Evolutionary conservation across 768 basidiomycete species (phyloP).

Genomic region (Termitomyces eurrhizus): DNA sequence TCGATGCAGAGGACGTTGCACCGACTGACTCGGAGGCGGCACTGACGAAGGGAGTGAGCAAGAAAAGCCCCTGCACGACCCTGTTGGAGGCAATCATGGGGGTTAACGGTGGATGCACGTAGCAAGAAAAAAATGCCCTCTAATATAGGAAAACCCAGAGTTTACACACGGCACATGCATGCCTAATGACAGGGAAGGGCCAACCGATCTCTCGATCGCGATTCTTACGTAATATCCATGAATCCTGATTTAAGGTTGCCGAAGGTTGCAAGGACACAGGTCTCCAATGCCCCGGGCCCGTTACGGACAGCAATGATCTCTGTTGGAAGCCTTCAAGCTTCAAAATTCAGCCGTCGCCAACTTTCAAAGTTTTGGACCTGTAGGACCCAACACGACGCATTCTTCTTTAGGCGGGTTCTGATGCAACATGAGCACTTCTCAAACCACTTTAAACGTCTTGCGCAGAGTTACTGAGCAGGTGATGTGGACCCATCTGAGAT

Average conservation of each 20-base stretch:
- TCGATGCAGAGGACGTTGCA: background rate
- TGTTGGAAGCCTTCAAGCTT: background rate
- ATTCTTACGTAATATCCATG: slow-evolving; percentile 5
- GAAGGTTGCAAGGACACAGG: background rate
- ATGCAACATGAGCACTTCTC: background rate
- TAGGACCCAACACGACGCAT: background rate
- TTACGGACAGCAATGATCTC: background rate
- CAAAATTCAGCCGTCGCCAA: background rate
- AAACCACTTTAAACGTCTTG: background rate
- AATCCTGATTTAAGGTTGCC: background rate
- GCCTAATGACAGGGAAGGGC: background rate
- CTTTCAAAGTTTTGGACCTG: background rate
- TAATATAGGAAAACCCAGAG: background rate
- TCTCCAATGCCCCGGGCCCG: background rate
- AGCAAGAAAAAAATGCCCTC: background rate
- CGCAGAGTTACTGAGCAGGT: slow-evolving; percentile 1
- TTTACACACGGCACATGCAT: background rate
- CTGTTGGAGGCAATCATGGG: slow-evolving; percentile 12
- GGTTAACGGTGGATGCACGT: slow-evolving; percentile 1
- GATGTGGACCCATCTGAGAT: slow-evolving; percentile 1
- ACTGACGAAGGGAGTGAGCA: slow-evolving; percentile 12
- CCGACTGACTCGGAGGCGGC: slow-evolving; percentile 8
- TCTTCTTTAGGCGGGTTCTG: background rate
- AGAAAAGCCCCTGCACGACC: slow-evolving; percentile 10
- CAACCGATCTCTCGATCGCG: background rate